Base-by-base conservation (phyloP, 257 asterid species). In the Ajuga chamaepitys region DNA sequence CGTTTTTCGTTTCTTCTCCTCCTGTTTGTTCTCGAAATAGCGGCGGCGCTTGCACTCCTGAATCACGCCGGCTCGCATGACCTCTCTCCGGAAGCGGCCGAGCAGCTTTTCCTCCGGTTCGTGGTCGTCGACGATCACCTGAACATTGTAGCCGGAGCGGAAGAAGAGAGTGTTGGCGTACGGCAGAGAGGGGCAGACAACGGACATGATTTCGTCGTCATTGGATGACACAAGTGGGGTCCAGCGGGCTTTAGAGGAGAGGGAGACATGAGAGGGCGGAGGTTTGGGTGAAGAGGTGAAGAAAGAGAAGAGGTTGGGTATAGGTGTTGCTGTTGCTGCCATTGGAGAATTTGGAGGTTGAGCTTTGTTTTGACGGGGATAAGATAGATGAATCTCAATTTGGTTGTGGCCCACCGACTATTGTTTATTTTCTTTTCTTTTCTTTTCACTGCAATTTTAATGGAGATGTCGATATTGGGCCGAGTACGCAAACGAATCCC, bases 61-160 rank as follows among this genome's bases (percentile, higher is more conserved):
- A 24, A 93, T 86, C 58, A 93, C 82, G 14, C 98, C 98, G 56
- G 95, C 91, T 51, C 82, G 81, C 93, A 87, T 84, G 5, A 93
- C 97, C 81, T 93, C 99, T 32, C 96, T 78, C 58, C 88, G 84
- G 82, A 93, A 93, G 67, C 98, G 87, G 5, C 82, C 80, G 17
- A 93, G 70, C 46, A 93, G 88, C 84, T 64, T 84, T 83, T 89
- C 98, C 78, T 93, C 98, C 10, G 85, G 91, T 56, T 93, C 97
- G 60, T 85, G 70, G 1, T 87, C 97, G 60, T 86, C 98, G 9
- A 89, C 98, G 30, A 87, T 73, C 34, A 93, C 86, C 78, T 87
- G 87, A 18, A 87, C 95, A 44, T 93, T 93, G 79, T 89, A 89
- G 0, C 83, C 85, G 3, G 77, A 63, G 66, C 66, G 12, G n/a